Percentiles rank a stretch among this genome's conserved stretches.
Evolutionary conservation across 1,284 basidiomycete genomes (phyloP).

Genomic region (Cryptococcus sp.): DNA sequence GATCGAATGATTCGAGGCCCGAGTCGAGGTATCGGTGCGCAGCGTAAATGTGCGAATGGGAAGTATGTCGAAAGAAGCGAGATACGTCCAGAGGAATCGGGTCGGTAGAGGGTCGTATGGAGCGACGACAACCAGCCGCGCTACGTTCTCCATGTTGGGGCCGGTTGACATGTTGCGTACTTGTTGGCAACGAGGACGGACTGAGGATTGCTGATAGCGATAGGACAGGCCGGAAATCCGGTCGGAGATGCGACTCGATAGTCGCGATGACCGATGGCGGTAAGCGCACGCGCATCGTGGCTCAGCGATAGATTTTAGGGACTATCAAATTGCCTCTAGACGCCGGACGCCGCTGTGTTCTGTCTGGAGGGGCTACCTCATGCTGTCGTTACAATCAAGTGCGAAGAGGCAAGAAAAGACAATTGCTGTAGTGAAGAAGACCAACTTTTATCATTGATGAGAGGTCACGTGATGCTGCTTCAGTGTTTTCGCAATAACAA

Average conservation of each 20-base stretch:
- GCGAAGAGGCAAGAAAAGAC: neutral
- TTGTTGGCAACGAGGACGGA: neutral
- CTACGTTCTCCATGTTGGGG: neutral
- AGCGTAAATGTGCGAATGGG: conserved; percentile 1
- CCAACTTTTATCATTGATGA: too few relatives aligned
- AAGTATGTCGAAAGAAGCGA: conserved; percentile 4
- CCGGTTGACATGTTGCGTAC: neutral
- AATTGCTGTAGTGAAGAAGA: conserved; percentile 1
- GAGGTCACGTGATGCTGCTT: too few relatives aligned
- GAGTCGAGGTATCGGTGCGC: conserved; percentile 10
- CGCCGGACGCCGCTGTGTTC: too few relatives aligned
- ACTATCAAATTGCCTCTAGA: too few relatives aligned
- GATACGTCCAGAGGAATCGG: neutral
- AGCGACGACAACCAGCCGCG: neutral
- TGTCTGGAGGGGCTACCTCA: too few relatives aligned
- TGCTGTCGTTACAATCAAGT: too few relatives aligned
- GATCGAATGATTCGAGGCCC: neutral
- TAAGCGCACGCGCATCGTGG: conserved; percentile 14
- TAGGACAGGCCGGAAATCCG: conserved; percentile 12
- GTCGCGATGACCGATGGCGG: conserved; percentile 13
- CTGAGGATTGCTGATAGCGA: conserved; percentile 4
- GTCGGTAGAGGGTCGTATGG: neutral
- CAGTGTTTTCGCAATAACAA: too few relatives aligned
- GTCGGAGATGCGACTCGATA: conserved; percentile 18
- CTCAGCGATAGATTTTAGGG: too few relatives aligned